Percentiles rank a stretch among this genome's conserved stretches.
Evolutionary conservation across 106 monocot genomes (phyloP).

Genomic region (Ottelia alismoides): DNA sequence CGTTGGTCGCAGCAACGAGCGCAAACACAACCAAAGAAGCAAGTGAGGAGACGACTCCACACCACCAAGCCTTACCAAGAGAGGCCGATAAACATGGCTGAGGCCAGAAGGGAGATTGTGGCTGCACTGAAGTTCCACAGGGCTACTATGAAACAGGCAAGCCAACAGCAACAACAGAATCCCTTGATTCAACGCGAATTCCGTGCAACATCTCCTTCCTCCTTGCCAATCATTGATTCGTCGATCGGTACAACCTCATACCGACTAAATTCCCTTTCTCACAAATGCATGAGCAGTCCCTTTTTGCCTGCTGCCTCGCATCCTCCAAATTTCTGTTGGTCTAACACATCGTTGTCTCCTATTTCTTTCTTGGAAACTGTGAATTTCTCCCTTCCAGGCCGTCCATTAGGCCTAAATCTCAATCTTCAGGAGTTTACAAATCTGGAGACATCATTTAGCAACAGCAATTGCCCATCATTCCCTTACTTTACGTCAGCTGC

Average conservation of each 20-base stretch:
- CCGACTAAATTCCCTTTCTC: conserved; percentile 10
- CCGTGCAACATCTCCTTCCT: conserved; percentile 15
- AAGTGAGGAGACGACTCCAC: conserved; percentile 72
- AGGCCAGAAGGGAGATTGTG: no score
- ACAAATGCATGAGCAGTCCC: conserved; percentile 13
- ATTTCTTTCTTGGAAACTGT: conserved; percentile 15
- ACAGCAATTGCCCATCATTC: conserved; percentile 5
- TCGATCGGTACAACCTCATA: conserved; percentile 1
- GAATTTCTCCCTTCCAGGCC: conserved; percentile 33
- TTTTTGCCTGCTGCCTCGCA: no score
- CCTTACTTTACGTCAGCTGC: conserved; percentile 20
- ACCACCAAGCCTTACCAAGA: conserved; percentile 63
- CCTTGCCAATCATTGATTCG: conserved; percentile 8
- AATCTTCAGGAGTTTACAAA: not conserved
- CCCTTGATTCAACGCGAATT: conserved; percentile 10
- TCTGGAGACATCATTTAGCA: not conserved
- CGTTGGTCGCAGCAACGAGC: no score
- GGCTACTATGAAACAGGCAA: no score
- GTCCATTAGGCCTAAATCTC: conserved; percentile 3
- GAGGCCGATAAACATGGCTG: conserved; percentile 76
- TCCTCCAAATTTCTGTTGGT: conserved; percentile 9
- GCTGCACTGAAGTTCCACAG: no score
- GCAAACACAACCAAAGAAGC: conserved; percentile 42
- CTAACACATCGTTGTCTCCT: conserved; percentile 21
- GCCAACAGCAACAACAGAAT: conserved; percentile 28